A percentile compares a stretch with the other conserved stretches of the same genome.
phyloP scores from a whole-genome alignment of 1,139 yeast species.

The Candida smagusa region DNA sequence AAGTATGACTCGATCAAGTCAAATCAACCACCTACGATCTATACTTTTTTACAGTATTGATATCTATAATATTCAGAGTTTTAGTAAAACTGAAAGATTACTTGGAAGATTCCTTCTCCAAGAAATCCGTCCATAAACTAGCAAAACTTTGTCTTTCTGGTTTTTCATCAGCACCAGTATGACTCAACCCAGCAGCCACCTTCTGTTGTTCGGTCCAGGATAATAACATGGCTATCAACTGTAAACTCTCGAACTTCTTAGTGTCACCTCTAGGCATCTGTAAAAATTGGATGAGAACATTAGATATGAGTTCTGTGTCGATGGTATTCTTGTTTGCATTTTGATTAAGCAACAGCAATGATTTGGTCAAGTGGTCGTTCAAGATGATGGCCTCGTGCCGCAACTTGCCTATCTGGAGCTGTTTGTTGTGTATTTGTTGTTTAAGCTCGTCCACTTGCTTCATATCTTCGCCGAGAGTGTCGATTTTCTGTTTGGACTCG shows the following conservation, averaged over 20 bases:
- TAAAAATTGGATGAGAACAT: slow-evolving; percentile 78
- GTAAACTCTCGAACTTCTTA: slow-evolving; percentile 88
- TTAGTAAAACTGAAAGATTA: too few species aligned
- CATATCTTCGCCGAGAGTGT: slow-evolving; percentile 15
- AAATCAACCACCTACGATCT: too few species aligned
- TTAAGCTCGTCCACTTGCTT: slow-evolving; percentile 24
- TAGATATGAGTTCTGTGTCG: slow-evolving; percentile 85
- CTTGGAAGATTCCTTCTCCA: slow-evolving; percentile 65
- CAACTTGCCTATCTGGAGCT: slow-evolving; percentile 77
- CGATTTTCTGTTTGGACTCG: slow-evolving; percentile 10
- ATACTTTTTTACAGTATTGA: too few species aligned
- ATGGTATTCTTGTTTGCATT: slow-evolving; percentile 64
- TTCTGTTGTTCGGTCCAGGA: slow-evolving; percentile 87
- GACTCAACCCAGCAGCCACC: slow-evolving; percentile 76
- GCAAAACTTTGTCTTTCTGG: slow-evolving; percentile 67
- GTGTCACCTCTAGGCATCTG: slow-evolving; percentile 91
- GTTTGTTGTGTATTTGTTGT: slow-evolving; percentile 61
- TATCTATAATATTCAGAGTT: too few species aligned
- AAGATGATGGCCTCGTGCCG: slow-evolving; percentile 94
- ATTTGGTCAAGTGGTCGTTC: slow-evolving; percentile 91
- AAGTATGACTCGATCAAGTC: too few species aligned
- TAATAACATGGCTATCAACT: slow-evolving; percentile 74
- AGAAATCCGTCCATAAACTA: slow-evolving; percentile 83
- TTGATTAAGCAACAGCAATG: slow-evolving; percentile 74
- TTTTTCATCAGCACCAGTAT: slow-evolving; percentile 27